A percentile compares a stretch with the other conserved stretches of the same genome.
These are phyloP conservation scores for Ligustrum vulgare DNA, from an alignment of 257 asterid species.

Conservation along the genomic window DNA sequence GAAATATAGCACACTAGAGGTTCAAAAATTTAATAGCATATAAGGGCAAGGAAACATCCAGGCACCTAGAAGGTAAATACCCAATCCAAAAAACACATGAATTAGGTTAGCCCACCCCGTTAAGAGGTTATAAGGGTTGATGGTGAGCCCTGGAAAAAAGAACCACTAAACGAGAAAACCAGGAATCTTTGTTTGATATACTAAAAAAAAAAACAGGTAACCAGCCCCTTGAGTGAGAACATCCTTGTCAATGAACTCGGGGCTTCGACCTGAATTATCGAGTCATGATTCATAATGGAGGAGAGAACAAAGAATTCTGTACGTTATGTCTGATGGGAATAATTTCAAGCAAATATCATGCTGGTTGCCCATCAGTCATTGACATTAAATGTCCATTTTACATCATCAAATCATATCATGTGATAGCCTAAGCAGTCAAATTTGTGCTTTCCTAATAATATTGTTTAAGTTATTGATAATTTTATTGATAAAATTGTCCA, in stretches of 20 bases:
- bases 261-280: constrained; percentile 39
- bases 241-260: constrained; percentile 27
- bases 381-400: constrained; percentile 23
- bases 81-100: constrained; percentile 17
- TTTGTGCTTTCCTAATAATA: not conserved
- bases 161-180: not conserved
- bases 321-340: constrained; percentile 43
- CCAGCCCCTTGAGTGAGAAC: constrained; percentile 29
- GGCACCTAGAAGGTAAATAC: constrained; percentile 22
- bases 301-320: constrained; percentile 36
- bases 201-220: constrained; percentile 31
- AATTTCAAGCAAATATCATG: constrained; percentile 33
- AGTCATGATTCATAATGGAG: constrained; percentile 41
- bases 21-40: not conserved
- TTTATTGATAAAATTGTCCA: not conserved
- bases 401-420: constrained; percentile 19
- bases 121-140: constrained; percentile 25
- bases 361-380: constrained; percentile 27
- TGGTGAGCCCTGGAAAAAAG: constrained; percentile 9
- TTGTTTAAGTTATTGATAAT: not conserved
- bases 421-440: constrained; percentile 12
- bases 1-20: not conserved
- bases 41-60: not conserved
- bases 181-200: constrained; percentile 19
- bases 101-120: constrained; percentile 22